Evolutionary conservation across 2,329 filamentous ascomycete genomes (phyloP), one percentile per base, ranked within the genome.

Genomic region (Cytospora piceicola): DNA sequence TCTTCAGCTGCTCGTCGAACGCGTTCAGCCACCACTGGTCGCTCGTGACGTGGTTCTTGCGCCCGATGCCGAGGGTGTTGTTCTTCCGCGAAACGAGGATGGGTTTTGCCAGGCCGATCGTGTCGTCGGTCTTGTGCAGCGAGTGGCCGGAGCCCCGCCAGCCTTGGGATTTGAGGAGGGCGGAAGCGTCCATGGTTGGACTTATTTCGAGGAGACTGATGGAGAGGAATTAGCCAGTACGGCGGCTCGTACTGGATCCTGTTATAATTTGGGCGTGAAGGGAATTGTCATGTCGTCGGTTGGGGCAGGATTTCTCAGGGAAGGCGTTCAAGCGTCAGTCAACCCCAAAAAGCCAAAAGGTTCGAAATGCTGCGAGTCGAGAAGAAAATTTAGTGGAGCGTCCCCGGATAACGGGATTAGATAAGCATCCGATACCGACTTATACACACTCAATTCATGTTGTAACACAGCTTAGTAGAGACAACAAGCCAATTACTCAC

Each of bases 21-120:
- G 95, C 95, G 66, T 92, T 90, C 78, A 97, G 84, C 95, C 95
- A 99, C 95, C 95, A 99, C 76, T 97, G 93, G 75, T 97, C 94
- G 71, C 83, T 86, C 27, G 84, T 86, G 68, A 83, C 83, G 69
- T 88, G 85, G 65, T 83, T 82, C 76, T 92, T 93, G 75, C 91
- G 88, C 63, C 94, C 94, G 6, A 98, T 82, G 29, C 94, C 94
- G 61, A 91, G 83, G 32, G 85, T 90, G 76, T 96, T 91, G 72
- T 89, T 85, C 78, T 96, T 96, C 72, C 91, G 90, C 66, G 90
- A 88, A 64, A 97, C 85, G 46, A 96, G 87, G 32, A 98, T 85
- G 6, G 94, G 94, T 71, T 91, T 91, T 30, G 89, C 88, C 63
- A 98, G 88, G 53, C 94, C 94, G 68, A 89, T 89, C 60, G 84